A percentile compares a stretch with the other conserved stretches of the same genome.
Conservation (phyloP, 768 basidiomycete genomes). For the Suillus brevipes region DNA sequence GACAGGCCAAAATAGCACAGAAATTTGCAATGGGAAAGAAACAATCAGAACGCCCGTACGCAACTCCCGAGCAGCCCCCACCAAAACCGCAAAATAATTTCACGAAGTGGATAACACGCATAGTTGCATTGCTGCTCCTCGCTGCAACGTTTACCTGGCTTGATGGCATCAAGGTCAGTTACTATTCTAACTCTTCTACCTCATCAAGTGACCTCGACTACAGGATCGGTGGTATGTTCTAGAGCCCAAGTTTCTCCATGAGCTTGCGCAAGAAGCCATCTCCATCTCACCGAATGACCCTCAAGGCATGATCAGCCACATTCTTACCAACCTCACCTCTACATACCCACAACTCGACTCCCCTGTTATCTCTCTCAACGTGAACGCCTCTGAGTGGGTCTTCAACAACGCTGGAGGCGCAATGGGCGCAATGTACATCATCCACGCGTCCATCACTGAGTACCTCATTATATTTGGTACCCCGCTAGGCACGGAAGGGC, state of each 20-base stretch:
- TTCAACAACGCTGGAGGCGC: slow-evolving; percentile 98
- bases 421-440: slow-evolving; percentile 98
- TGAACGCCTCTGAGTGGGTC: slow-evolving; percentile 81
- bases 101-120: slow-evolving; percentile 36
- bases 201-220: not conserved
- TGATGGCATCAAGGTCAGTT: slow-evolving; percentile 62
- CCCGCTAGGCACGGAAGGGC: slow-evolving; percentile 95
- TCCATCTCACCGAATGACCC: slow-evolving; percentile 63
- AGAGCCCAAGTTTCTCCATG: slow-evolving; percentile 68
- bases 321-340: slow-evolving; percentile 74
- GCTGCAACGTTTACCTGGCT: slow-evolving; percentile 47
- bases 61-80: not conserved
- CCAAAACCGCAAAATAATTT: slow-evolving; percentile 12
- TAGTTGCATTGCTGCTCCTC: slow-evolving; percentile 27
- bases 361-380: slow-evolving; percentile 48
- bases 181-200: not conserved
- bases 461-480: slow-evolving; percentile 97
- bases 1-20: not conserved
- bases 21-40: slow-evolving; percentile 20
- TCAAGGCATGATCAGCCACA: slow-evolving; percentile 74
- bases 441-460: slow-evolving; percentile 96
- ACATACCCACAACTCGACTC: slow-evolving; percentile 65
- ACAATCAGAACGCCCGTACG: not conserved
- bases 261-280: slow-evolving; percentile 75
- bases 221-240: slow-evolving; percentile 90